These are phyloP conservation scores for Micromonas pusilla DNA, from an alignment of 139 green algal genomes.

Conservation along the genomic window DNA sequence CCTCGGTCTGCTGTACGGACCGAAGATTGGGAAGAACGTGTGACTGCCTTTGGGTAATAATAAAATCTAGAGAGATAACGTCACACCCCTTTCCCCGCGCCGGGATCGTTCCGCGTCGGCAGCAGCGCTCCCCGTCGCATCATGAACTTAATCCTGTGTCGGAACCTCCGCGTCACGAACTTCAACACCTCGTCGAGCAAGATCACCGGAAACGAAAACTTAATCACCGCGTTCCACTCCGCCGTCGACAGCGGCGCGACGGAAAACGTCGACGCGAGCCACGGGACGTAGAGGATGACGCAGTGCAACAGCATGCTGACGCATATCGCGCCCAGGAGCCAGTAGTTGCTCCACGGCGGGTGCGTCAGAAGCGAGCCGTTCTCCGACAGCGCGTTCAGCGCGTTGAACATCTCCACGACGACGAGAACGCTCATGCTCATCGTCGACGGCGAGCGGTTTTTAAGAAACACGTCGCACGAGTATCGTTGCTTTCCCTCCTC, in stretches of 20 bases:
- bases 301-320: slow-evolving; percentile 83
- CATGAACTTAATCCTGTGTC: background rate
- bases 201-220: slow-evolving; percentile 78
- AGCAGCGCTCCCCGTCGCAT: too few species aligned
- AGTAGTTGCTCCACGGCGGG: slow-evolving; percentile 90
- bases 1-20: background rate
- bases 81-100: too few species aligned
- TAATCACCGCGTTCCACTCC: slow-evolving; percentile 67
- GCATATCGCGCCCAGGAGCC: slow-evolving; percentile 82
- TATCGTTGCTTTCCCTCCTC: slow-evolving; percentile 35
- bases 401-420: slow-evolving; percentile 53
- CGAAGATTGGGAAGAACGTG: background rate
- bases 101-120: too few species aligned
- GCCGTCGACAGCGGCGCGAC: slow-evolving; percentile 76
- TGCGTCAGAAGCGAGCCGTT: slow-evolving; percentile 47
- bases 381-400: slow-evolving; percentile 45
- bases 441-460: slow-evolving; percentile 57
- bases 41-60: too few species aligned
- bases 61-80: too few species aligned
- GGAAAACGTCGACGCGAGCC: slow-evolving; percentile 69
- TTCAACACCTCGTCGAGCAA: slow-evolving; percentile 72
- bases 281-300: slow-evolving; percentile 85
- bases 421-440: slow-evolving; percentile 72
- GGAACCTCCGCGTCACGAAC: background rate
- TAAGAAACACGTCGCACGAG: slow-evolving; percentile 64